Evolutionary conservation across 2,329 filamentous ascomycete genomes (phyloP).

Genomic region (Cordyceps militaris): DNA sequence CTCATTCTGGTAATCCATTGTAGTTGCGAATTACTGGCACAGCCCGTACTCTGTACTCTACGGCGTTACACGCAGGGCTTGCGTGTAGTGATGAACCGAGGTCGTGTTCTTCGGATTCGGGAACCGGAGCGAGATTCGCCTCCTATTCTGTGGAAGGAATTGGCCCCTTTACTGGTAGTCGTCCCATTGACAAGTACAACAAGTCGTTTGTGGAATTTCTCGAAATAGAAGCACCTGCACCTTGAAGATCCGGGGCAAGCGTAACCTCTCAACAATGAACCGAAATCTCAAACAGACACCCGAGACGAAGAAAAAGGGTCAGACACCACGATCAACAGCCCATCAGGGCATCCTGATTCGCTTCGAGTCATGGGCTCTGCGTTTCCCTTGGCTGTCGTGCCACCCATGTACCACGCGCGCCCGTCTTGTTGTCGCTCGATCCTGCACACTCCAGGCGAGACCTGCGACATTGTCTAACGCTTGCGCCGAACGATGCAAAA

Average conservation of each 20-base stretch:
- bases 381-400: background rate
- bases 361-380: conserved; percentile 7
- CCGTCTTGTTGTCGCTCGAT: background rate
- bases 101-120: conserved; percentile 1
- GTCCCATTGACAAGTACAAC: background rate
- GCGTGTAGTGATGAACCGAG: background rate
- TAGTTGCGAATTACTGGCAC: too few relatives aligned
- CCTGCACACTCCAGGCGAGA: conserved; percentile 5
- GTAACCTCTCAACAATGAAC: background rate
- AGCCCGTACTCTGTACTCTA: background rate
- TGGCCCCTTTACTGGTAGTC: too few relatives aligned
- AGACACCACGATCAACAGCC: background rate
- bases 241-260: background rate
- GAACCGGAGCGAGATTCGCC: conserved; percentile 4
- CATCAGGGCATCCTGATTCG: background rate
- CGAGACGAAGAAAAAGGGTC: background rate
- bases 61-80: background rate
- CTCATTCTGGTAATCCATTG: too few relatives aligned
- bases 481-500: background rate
- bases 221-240: background rate
- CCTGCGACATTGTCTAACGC: conserved; percentile 12
- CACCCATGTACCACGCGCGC: conserved; percentile 1
- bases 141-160: too few relatives aligned
- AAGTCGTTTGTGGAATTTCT: background rate
- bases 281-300: conserved; percentile 4